Evolutionary conservation across 176 grass and related monocot genomes (phyloP).

Genomic region (Oryza coarctata): DNA sequence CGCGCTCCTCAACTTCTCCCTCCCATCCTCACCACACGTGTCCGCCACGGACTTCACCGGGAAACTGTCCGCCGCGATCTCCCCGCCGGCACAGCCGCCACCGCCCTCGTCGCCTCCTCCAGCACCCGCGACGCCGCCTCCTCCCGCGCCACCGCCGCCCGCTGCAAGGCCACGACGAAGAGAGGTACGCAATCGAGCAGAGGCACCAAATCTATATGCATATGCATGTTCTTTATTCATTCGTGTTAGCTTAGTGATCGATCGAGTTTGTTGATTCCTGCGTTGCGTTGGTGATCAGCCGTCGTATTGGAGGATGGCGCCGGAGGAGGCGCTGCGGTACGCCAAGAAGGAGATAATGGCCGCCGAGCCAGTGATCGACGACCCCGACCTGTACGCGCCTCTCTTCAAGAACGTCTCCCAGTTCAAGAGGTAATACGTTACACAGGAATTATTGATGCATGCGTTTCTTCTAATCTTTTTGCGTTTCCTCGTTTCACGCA

Average conservation of each 20-base stretch:
- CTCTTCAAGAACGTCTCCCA: constrained; percentile 84
- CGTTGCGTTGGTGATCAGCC: constrained; percentile 32
- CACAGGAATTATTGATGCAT: background rate
- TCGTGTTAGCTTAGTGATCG: background rate
- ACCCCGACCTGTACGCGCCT: constrained; percentile 66
- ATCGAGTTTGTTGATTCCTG: background rate
- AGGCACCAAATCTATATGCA: background rate
- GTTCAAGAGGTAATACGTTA: constrained; percentile 64
- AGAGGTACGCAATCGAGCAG: background rate
- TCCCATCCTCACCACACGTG: background rate
- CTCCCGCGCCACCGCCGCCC: background rate
- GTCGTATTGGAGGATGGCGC: constrained; percentile 76
- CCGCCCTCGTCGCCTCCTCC: background rate
- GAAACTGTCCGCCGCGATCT: background rate
- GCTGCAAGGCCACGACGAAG: constrained; percentile 11
- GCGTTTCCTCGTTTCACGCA: background rate
- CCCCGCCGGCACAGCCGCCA: background rate
- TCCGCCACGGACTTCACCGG: background rate
- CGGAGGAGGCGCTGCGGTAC: constrained; percentile 61
- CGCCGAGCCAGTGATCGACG: constrained; percentile 43
- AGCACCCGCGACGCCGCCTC: background rate
- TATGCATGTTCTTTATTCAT: background rate
- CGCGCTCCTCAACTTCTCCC: constrained; percentile 17
- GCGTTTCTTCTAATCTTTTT: background rate
- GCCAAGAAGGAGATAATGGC: constrained; percentile 66